Evolutionary conservation across 129 eudicot genomes (phyloP).

Genomic region (Centaurea solstitialis): DNA sequence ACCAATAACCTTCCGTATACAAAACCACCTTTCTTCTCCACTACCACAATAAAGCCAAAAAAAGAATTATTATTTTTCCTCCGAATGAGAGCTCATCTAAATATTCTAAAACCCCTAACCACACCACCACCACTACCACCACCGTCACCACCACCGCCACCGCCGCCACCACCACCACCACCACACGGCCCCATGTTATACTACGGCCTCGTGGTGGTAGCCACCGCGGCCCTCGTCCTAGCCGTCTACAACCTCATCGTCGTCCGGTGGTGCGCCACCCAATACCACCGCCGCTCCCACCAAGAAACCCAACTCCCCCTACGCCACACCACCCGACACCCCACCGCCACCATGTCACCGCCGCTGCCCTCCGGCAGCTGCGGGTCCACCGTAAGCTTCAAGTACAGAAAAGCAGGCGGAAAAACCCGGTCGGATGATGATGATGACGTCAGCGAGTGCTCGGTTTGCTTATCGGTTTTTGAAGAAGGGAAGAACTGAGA

Average conservation of each 20-base stretch:
- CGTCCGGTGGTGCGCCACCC: slow-evolving; percentile 45
- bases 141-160: slow-evolving; percentile 28
- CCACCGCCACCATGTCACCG: background rate
- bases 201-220: slow-evolving; percentile 72
- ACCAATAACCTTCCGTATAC: background rate
- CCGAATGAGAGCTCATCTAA: slow-evolving; percentile 6
- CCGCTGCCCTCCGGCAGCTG: slow-evolving; percentile 6
- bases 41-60: background rate
- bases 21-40: background rate
- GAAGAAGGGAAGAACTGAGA: slow-evolving; percentile 75
- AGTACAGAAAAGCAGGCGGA: slow-evolving; percentile 47
- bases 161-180: slow-evolving; percentile 13
- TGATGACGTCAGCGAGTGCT: slow-evolving; percentile 40
- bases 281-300: slow-evolving; percentile 20
- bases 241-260: slow-evolving; percentile 53
- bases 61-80: background rate
- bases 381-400: slow-evolving; percentile 38
- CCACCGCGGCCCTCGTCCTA: slow-evolving; percentile 51
- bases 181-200: slow-evolving; percentile 46
- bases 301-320: slow-evolving; percentile 7
- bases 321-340: background rate
- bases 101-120: slow-evolving; percentile 6
- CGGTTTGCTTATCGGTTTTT: slow-evolving; percentile 63
- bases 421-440: slow-evolving; percentile 6
- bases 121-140: slow-evolving; percentile 31